A percentile compares a stretch with the other conserved stretches of the same genome.
Conservation (phyloP, 495 filamentous ascomycete genomes). For the Chaetomium fimeti region DNA sequence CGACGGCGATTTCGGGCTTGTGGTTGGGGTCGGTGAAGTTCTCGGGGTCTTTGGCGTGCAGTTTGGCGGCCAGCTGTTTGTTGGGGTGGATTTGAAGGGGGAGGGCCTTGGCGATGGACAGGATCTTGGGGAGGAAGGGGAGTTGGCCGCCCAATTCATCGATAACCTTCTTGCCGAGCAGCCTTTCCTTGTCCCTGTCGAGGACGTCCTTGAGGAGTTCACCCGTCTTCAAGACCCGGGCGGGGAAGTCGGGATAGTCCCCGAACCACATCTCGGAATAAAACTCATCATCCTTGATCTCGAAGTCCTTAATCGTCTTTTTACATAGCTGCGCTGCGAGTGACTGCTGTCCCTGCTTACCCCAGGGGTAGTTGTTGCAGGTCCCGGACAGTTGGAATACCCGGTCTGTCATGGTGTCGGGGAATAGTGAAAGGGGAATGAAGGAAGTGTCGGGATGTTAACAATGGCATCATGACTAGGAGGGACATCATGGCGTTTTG, state of each 20-base stretch:
- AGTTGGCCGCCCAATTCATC: conserved; percentile 65
- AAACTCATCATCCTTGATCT: conserved; percentile 67
- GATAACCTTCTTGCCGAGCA: conserved; percentile 63
- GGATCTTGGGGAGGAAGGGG: conserved; percentile 67
- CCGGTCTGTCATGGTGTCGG: conserved; percentile 25
- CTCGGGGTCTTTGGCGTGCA: conserved; percentile 62
- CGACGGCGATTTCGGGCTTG: conserved; percentile 81
- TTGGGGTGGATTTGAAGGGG: conserved; percentile 80
- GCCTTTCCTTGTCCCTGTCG: conserved; percentile 58
- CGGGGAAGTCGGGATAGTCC: conserved; percentile 71
- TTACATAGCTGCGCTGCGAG: conserved; percentile 65
- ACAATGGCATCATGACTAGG: not conserved
- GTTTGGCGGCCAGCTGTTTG: conserved; percentile 59
- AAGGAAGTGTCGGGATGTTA: not conserved
- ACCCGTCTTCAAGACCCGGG: conserved; percentile 58
- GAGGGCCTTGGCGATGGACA: conserved; percentile 75
- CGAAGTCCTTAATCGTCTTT: conserved; percentile 63
- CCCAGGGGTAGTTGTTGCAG: conserved; percentile 61
- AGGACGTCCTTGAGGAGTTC: conserved; percentile 65
- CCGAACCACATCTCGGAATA: conserved; percentile 76
- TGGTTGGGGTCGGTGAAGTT: conserved; percentile 72
- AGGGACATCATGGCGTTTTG: not conserved
- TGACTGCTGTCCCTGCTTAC: conserved; percentile 70
- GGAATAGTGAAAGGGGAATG: not conserved
- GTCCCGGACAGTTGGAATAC: conserved; percentile 54